Percentiles rank a stretch among this genome's conserved stretches.
Conservation (phyloP, 2,329 filamentous ascomycete species). For the Colletotrichum kahawae region DNA sequence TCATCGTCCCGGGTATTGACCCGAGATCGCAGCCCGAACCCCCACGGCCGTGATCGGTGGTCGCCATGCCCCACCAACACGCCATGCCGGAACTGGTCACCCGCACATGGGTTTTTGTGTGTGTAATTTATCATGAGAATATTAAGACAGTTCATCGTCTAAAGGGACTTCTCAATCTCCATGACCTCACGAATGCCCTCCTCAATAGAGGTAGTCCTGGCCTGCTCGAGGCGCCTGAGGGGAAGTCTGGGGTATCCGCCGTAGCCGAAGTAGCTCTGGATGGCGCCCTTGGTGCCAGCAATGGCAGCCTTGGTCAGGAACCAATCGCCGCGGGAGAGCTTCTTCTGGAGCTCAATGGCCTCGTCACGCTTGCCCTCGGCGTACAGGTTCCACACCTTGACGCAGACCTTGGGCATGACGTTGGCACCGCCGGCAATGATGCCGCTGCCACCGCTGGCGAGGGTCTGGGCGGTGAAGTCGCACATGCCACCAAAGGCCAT, state of each 20-base stretch:
- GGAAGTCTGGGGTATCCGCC: constrained; percentile 78
- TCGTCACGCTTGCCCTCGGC: constrained; percentile 75
- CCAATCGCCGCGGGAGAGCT: constrained; percentile 83
- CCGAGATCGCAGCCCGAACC: constrained; percentile 3
- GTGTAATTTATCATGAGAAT: background rate
- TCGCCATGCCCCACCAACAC: background rate
- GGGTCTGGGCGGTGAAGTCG: constrained; percentile 85
- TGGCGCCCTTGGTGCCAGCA: constrained; percentile 83
- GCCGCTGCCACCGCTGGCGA: constrained; percentile 78
- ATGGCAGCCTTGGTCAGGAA: constrained; percentile 82
- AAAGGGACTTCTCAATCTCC: constrained; percentile 65
- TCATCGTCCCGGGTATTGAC: constrained; percentile 8
- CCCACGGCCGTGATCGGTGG: constrained; percentile 16
- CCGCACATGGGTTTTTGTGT: background rate
- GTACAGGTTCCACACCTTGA: constrained; percentile 79
- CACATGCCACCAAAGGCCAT: constrained; percentile 89
- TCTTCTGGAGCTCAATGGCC: constrained; percentile 75
- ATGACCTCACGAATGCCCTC: constrained; percentile 68
- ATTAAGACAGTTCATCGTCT: background rate
- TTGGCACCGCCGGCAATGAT: constrained; percentile 89
- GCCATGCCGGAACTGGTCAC: background rate
- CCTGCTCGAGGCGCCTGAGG: constrained; percentile 68
- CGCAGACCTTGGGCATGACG: constrained; percentile 82
- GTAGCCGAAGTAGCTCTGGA: constrained; percentile 83
- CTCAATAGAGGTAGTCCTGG: constrained; percentile 55